Percentiles rank a stretch among this genome's conserved stretches.
These are phyloP conservation scores for Xylaria arbuscula DNA, from an alignment of 2,329 filamentous ascomycete genomes.

Conservation along the genomic window DNA sequence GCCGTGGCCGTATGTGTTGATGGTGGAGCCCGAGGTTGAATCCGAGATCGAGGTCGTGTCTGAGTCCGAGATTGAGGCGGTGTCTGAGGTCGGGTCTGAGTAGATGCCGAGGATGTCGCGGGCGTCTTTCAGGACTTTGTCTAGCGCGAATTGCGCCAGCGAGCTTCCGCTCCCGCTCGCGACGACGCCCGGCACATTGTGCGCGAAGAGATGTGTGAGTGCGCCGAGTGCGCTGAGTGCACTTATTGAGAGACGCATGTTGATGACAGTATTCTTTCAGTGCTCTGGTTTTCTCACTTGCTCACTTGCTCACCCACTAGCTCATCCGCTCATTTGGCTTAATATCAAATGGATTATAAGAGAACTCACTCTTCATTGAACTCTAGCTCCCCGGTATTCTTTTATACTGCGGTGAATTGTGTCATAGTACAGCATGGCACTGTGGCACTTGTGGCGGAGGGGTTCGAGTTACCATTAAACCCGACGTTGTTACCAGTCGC, in stretches of 20 bases:
- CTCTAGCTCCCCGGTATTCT: constrained; percentile 6
- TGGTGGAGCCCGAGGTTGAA: constrained; percentile 1
- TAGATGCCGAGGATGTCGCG: constrained; percentile 56
- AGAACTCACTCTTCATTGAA: background rate
- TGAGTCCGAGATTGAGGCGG: background rate
- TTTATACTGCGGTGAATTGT: background rate
- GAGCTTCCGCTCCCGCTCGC: constrained; percentile 14
- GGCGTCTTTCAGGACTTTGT: constrained; percentile 56
- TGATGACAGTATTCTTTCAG: background rate
- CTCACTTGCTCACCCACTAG: background rate
- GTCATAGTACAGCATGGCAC: background rate
- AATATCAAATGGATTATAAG: background rate
- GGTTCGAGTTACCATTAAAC: constrained; percentile 5
- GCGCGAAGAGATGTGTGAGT: constrained; percentile 9
- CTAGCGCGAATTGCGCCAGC: constrained; percentile 53
- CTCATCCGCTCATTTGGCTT: no score
- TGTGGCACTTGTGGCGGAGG: constrained; percentile 12
- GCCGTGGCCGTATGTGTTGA: constrained; percentile 15
- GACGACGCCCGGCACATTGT: background rate
- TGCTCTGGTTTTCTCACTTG: background rate
- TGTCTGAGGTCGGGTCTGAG: background rate
- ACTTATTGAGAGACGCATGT: constrained; percentile 24
- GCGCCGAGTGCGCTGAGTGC: background rate
- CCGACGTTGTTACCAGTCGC: constrained; percentile 9
- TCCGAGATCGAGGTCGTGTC: background rate